phyloP scores from a whole-genome alignment of 345 rosid genomes.

The Moricandia moricandioides region DNA sequence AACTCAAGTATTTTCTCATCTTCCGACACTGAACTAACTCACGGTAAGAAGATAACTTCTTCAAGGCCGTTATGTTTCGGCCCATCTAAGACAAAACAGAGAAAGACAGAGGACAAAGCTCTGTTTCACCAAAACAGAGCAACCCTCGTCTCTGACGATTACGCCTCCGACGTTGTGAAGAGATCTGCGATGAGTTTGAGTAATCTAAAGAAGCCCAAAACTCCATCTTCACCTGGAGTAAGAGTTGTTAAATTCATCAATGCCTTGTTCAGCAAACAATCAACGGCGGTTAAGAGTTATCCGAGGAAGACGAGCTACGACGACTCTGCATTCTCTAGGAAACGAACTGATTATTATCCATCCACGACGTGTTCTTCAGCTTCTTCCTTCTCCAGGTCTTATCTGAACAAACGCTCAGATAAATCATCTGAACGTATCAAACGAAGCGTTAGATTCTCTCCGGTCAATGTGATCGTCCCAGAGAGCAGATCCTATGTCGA shows the following conservation, averaged over 20 bases:
- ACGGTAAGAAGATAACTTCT: constrained; percentile 34
- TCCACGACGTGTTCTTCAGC: constrained; percentile 61
- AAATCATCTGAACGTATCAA: constrained; percentile 54
- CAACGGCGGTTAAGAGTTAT: constrained; percentile 39
- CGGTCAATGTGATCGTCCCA: constrained; percentile 53
- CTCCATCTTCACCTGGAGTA: constrained; percentile 77
- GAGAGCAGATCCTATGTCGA: constrained; percentile 26
- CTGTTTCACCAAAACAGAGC: constrained; percentile 46
- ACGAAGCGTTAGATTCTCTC: constrained; percentile 63
- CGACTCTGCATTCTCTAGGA: constrained; percentile 2
- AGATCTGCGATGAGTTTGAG: too few relatives aligned
- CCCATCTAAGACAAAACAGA: constrained; percentile 31
- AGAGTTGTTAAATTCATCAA: constrained; percentile 66
- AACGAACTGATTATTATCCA: constrained; percentile 38
- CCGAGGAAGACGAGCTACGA: constrained; percentile 34
- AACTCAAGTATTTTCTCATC: constrained; percentile 74
- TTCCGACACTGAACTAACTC: constrained; percentile 48
- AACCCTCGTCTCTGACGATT: constrained; percentile 7
- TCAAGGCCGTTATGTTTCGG: constrained; percentile 41
- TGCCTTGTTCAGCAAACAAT: constrained; percentile 50
- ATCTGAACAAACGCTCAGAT: constrained; percentile 62
- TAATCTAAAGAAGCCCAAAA: too few relatives aligned
- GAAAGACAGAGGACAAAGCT: constrained; percentile 40
- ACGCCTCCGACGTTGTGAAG: constrained; percentile 37
- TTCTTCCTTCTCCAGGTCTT: constrained; percentile 81